Base-by-base conservation (phyloP, 441 rosid genomes). In the Croton laevigatus region DNA sequence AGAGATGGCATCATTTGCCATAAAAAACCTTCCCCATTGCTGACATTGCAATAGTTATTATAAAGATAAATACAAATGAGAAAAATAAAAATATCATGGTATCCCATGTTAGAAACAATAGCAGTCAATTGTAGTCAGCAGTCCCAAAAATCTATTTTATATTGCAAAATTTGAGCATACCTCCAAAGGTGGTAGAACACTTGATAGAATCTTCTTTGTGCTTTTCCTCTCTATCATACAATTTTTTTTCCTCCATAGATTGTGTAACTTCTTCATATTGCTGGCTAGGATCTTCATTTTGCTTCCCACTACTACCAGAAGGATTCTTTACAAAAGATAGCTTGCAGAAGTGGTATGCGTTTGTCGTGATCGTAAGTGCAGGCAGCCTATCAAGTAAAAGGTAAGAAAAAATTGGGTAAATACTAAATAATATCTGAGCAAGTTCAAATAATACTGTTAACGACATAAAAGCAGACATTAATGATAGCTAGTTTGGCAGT, bases 301-400 rank as follows among this genome's bases (percentile, higher is more conserved):
- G 78, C 72, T 74, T 65, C 23, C 34, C 65, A 72, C 70, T 69
- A 74, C 72, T 69, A 74, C 72, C 57, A 74, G 54, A 60, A 55
- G 96, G 84, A 68, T 73, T 81, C 82, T 88, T 90, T 14, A 86
- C 91, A 48, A 89, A 79, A 9, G 97, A 94, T 77, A 94, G 86
- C 82, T 94, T 94, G 90, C 98, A 94, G 78, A 94, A 94, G 74
- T 88, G 91, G 71, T 90, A 94, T 23, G 97, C 78, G 73, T 85
- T 86, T 68, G 94, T 85, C 68, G 67, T 77, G 71, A 94, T 81
- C 38, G 85, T 78, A 37, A 88, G 71, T 63, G 80, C 76, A 19
- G 97, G 94, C 42, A 74, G 73, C 75, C 96, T 93, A 78, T 69
- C 69, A 79, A 73, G 40, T 52, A 65, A 63, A 77, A 64, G 54